Percentiles rank a stretch among this genome's conserved stretches.
Conservation (phyloP, 2,329 filamentous ascomycete species). For the Colletotrichum sidae region DNA sequence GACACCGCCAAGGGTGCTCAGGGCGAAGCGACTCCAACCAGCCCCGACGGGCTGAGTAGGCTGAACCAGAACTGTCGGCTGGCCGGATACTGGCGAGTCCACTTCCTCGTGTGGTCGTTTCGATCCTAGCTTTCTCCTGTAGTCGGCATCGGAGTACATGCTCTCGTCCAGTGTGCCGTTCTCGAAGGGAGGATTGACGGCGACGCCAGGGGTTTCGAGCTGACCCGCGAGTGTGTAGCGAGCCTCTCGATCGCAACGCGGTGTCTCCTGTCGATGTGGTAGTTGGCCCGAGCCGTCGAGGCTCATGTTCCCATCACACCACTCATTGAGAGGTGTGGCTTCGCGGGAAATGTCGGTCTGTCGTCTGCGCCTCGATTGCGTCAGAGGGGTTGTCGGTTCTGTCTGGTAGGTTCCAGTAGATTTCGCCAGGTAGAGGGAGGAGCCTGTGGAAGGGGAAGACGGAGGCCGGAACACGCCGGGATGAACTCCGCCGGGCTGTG, state of each 20-base stretch:
- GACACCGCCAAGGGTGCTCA: conserved; percentile 73
- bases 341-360: conserved; percentile 43
- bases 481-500: conserved; percentile 49
- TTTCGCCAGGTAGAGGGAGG: conserved; percentile 46
- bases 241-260: conserved; percentile 33
- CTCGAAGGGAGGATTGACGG: conserved; percentile 42
- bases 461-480: conserved; percentile 61
- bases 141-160: conserved; percentile 68
- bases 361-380: conserved; percentile 61
- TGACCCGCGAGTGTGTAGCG: conserved; percentile 66
- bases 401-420: conserved; percentile 55
- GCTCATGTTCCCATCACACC: conserved; percentile 44
- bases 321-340: conserved; percentile 48
- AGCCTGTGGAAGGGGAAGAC: conserved; percentile 44
- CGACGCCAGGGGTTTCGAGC: conserved; percentile 59
- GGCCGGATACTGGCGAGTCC: conserved; percentile 47
- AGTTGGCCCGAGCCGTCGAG: conserved; percentile 44
- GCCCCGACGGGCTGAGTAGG: conserved; percentile 46
- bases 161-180: conserved; percentile 61
- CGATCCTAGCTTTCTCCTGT: conserved; percentile 64
- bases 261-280: conserved; percentile 16
- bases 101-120: conserved; percentile 53
- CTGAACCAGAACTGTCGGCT: conserved; percentile 48
- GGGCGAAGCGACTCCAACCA: conserved; percentile 69
- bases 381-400: conserved; percentile 45